Base-by-base conservation (phyloP, 2,329 filamentous ascomycete species). In the Colletotrichum ledebouriae region DNA sequence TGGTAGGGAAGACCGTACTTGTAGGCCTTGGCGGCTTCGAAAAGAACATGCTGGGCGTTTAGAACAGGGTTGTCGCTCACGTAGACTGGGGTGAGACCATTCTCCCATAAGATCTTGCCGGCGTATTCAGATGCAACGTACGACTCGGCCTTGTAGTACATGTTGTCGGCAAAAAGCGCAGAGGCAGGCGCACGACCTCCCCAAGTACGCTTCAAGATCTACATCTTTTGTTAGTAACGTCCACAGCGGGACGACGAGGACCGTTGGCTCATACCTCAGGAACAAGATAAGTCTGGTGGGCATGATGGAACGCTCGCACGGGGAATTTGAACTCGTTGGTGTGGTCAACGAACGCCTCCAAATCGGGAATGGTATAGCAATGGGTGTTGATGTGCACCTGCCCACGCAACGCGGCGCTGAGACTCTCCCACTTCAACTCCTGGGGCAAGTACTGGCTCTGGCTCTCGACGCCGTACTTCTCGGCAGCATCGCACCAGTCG, bases 11-110 rank as follows among this genome's bases (percentile, higher is more conserved):
- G 79, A 1, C 88, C 87, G 70, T 88, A 90, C 56, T 84, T 85
- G 72, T 87, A 86, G 2, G 78, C 85, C 76, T 88, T 89, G 56
- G 86, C 87, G 9, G 87, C 87, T 73, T 89, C 90, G 55, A 91
- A 90, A 1, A 92, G 80, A 3, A 92, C 88, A 70, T 92, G 89
- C 75, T 92, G 90, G 1, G 89, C 89, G 72, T 91, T 92, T 61
- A 91, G 77, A 0, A 91, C 89, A 0, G 90, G 90, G 74, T 92
- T 92, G 74, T 92, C 89, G 69, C 86, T 89, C n/a, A 92, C 89
- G 71, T 90, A 92, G 22, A 91, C 85, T 1, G 89, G 84, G 0
- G 89, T 91, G 37, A 92, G 81, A 29, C 87, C 89, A 63, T 86
- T 83, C 22, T 92, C 89, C 71, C 88, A 88, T 0, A 92, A 82